Base-by-base conservation (phyloP, 495 filamentous ascomycete genomes). In the Lasiosphaeria miniovina region DNA sequence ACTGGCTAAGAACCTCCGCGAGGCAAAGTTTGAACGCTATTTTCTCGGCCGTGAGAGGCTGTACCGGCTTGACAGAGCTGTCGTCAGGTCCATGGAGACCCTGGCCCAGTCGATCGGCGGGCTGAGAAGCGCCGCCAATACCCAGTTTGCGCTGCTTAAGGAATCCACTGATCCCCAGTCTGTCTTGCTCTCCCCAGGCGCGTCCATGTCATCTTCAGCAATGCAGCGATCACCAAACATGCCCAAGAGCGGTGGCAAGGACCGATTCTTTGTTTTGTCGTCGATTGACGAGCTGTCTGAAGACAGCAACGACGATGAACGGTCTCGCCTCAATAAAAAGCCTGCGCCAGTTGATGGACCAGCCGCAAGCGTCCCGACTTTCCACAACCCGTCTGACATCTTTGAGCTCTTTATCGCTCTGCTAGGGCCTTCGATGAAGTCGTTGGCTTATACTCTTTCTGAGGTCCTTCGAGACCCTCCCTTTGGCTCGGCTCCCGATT, bases 351-450 rank as follows among this genome's bases (percentile, higher is more conserved):
- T 65, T 50, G 49, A 48, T 17, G 40, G 56, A 49, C 51, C 54
- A 52, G 50, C 56, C 54, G 61, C 59, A 2, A 62, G 55, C 38
- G 36, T 45, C 34, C 70, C 67, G 6, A 72, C 75, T 1, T 76
- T 77, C 33, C 74, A 68, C 52, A 85, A 82, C 50, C 84, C 89
- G 12, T 81, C 87, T 0, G 90, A 93, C 36, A 91, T 97, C 52
- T 97, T 97, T 65, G 85, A 88, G 6, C 76, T 87, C 6, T 98
- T 98, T 67, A 96, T 98, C 40, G 76, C 77, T 12, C 85, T 93
- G 61, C 75, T 98, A 40, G 94, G 94, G 0, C 93, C 94, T 2
- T 92, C 91, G 1, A 96, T 98, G 91, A 94, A 95, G 70, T 96
- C 93, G 0, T 79, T 98, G 36, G 91, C 91, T 10, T 91, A 88